Base-by-base conservation (phyloP, 495 filamentous ascomycete species). In the Talaromyces ruber region DNA sequence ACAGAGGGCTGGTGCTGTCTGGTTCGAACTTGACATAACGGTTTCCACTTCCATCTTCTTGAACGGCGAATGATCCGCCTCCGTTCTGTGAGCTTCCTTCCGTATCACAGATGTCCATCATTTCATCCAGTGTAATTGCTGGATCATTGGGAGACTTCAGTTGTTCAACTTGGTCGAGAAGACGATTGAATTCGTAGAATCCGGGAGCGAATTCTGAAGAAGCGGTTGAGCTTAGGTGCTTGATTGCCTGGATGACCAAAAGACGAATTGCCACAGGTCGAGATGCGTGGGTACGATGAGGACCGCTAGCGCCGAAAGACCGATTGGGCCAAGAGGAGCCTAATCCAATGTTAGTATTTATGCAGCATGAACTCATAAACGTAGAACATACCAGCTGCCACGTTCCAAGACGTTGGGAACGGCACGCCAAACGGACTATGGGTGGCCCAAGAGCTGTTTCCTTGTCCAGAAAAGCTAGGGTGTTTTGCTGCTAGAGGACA, bases 81-180 rank as follows among this genome's bases (percentile, higher is more conserved):
- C 94, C 94, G 65, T 98, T 98, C 55, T 88, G 83, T 0, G 77
- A 68, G 66, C 90, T 95, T 62, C 94, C 94, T 69, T 94, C 88
- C 1, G 93, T 95, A 64, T 97, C 93, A 72, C 89, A 93, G 61
- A 96, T 90, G 54, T 91, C 88, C n/a, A 92, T 79, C 71, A 98
- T 79, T 64, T 96, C 92, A 29, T 84, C 76, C 58, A 89, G 76
- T 3, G 76, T 76, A 62, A 94, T 83, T 0, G 82, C 72, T 2
- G 81, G 73, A 45, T 91, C 87, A 43, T 71, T 73, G 0, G 78
- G 64, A 24, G 81, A 74, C 32, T 82, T 85, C 37, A 85, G 72
- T 52, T 79, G 69, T 30, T 90, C 85, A 12, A 96, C 79, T 58
- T 88, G 86, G 4, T 77, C 77, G 56, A 88, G 83, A 56, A 97